Evolutionary conservation across 129 eudicot genomes (phyloP).

Genomic region (Mikania micrantha): DNA sequence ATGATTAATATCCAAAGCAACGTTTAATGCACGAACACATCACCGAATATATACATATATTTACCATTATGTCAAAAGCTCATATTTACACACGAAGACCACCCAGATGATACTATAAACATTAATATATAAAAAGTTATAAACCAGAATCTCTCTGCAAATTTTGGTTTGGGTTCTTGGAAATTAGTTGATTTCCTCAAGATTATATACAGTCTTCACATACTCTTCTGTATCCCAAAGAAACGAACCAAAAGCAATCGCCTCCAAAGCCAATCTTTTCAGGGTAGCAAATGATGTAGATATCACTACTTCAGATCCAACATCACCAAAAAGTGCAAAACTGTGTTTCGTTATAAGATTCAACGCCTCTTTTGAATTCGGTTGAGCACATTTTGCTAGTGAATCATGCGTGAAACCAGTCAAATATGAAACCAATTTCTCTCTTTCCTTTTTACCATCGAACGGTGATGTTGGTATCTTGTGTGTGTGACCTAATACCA

Average conservation of each 20-base stretch:
- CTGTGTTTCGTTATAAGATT: slow-evolving; percentile 52
- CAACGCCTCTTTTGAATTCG: slow-evolving; percentile 61
- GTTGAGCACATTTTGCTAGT: slow-evolving; percentile 55
- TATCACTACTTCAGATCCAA: slow-evolving; percentile 42
- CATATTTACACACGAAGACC: slow-evolving; percentile 5
- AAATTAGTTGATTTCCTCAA: slow-evolving; percentile 41
- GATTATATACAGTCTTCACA: slow-evolving; percentile 59
- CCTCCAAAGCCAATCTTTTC: slow-evolving; percentile 81
- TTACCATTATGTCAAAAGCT: neutral
- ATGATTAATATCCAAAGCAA: neutral
- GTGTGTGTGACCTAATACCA: slow-evolving; percentile 30
- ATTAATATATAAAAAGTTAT: neutral
- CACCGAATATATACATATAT: neutral
- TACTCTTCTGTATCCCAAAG: slow-evolving; percentile 78
- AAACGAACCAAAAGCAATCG: slow-evolving; percentile 79
- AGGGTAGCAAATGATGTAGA: slow-evolving; percentile 63
- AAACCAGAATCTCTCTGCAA: slow-evolving; percentile 5
- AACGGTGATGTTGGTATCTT: slow-evolving; percentile 26
- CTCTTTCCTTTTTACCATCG: slow-evolving; percentile 20
- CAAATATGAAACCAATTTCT: slow-evolving; percentile 49
- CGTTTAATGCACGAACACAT: neutral
- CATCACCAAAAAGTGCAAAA: slow-evolving; percentile 57
- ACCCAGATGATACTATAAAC: slow-evolving; percentile 2
- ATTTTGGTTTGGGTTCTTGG: neutral
- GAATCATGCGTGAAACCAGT: slow-evolving; percentile 51